Evolutionary conservation across 2,329 filamentous ascomycete genomes (phyloP).

Genomic region (Sporothrix sp.): DNA sequence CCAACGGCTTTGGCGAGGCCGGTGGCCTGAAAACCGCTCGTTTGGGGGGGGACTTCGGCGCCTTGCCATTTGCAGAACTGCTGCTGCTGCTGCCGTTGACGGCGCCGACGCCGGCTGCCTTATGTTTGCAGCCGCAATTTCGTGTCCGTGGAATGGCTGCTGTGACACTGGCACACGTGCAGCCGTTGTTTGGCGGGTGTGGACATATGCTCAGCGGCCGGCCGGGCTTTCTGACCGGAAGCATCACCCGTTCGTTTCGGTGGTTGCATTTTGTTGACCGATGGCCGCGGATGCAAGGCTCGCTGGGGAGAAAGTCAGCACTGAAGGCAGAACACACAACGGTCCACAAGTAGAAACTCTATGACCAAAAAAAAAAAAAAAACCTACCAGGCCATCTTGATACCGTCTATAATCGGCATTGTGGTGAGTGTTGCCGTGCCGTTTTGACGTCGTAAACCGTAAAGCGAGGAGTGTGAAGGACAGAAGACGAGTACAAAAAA

Average conservation of each 20-base stretch:
- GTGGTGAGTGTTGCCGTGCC: slow-evolving; percentile 21
- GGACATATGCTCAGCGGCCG: slow-evolving; percentile 61
- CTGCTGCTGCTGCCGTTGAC: slow-evolving; percentile 17
- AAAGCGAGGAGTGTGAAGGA: no score
- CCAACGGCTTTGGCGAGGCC: slow-evolving; percentile 26
- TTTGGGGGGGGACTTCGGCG: slow-evolving; percentile 27
- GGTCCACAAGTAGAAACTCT: slow-evolving; percentile 1
- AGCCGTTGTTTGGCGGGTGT: slow-evolving; percentile 52
- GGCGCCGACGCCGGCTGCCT: neutral
- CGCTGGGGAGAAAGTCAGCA: slow-evolving; percentile 34
- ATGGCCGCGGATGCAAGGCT: slow-evolving; percentile 66
- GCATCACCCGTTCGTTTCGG: slow-evolving; percentile 54
- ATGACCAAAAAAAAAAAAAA: slow-evolving; percentile 12
- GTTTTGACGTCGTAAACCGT: neutral
- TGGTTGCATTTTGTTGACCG: slow-evolving; percentile 68
- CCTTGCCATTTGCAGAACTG: neutral
- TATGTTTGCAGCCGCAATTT: slow-evolving; percentile 35
- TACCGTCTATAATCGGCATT: slow-evolving; percentile 61
- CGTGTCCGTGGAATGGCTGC: slow-evolving; percentile 52
- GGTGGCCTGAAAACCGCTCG: slow-evolving; percentile 27
- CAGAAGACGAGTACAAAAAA: no score
- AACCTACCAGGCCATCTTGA: slow-evolving; percentile 65
- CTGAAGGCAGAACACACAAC: neutral
- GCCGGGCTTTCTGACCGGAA: slow-evolving; percentile 62
- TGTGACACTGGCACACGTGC: slow-evolving; percentile 53